phyloP scores from a whole-genome alignment of 768 basidiomycete species.

The Kwoniella pini region DNA sequence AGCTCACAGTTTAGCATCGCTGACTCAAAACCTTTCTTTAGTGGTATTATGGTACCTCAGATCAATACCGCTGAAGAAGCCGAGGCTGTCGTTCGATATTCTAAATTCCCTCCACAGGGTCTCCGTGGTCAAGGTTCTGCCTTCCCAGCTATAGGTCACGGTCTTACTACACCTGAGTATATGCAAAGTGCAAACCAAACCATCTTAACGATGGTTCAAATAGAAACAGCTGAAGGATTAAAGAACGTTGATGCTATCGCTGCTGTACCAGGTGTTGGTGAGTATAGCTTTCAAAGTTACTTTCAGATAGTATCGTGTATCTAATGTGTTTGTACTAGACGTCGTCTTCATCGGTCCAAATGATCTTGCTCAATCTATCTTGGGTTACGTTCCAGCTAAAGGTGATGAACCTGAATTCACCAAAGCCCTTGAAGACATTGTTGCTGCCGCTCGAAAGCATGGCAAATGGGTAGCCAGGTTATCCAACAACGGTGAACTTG shows the following conservation, averaged over 20 bases:
- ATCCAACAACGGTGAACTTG: constrained; percentile 34
- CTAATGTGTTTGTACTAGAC: constrained; percentile 17
- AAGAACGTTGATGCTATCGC: constrained; percentile 65
- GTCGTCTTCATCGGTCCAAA: constrained; percentile 49
- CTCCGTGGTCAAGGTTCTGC: constrained; percentile 45
- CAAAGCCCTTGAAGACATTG: constrained; percentile 43
- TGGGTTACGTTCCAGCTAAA: constrained; percentile 41
- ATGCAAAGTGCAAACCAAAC: constrained; percentile 60
- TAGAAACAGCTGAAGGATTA: constrained; percentile 66
- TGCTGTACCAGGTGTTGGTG: constrained; percentile 63
- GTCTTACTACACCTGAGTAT: constrained; percentile 48
- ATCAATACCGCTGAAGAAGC: constrained; percentile 49
- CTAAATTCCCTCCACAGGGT: constrained; percentile 51
- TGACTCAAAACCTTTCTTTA: neutral
- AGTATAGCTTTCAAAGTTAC: constrained; percentile 17
- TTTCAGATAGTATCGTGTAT: neutral
- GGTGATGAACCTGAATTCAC: constrained; percentile 40
- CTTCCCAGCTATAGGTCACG: constrained; percentile 41
- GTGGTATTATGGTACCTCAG: constrained; percentile 48
- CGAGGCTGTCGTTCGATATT: constrained; percentile 31
- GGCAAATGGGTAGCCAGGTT: constrained; percentile 41
- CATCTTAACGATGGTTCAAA: constrained; percentile 66
- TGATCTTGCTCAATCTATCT: constrained; percentile 45
- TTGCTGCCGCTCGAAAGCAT: constrained; percentile 29
- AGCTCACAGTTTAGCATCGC: too few species aligned